Base-by-base conservation (phyloP, 495 filamentous ascomycete genomes). In the Cenococcum geophilum region DNA sequence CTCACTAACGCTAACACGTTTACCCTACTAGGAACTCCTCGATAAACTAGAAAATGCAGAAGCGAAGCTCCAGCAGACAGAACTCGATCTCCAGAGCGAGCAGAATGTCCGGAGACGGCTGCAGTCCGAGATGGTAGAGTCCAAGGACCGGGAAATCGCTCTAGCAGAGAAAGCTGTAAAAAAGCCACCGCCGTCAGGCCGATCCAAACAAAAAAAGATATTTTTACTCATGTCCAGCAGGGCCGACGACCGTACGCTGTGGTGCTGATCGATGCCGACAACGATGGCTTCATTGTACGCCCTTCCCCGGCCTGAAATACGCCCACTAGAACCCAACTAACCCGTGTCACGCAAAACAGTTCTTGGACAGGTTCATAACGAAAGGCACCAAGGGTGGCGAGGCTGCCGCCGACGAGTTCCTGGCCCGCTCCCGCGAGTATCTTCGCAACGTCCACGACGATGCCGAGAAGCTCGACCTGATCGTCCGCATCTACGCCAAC, bases 401-500 rank as follows among this genome's bases (percentile, higher is more conserved):
- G 54, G 57, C 55, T 27, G 73, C 76, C 1, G 75, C 75, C 0
- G 68, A 76, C 18, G 73, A 76, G 37, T 62, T 79, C 4, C 66
- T 68, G 12, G 52, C 56, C 16, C 67, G 69, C 27, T 57, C 71
- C 21, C 70, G 70, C 50, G 62, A 74, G 45, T 71, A 78, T 58
- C 49, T 76, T 16, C 56, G 64, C 27, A 56, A 58, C 9, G 53
- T 73, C 1, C 63, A 64, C n/a, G 62, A 70, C 23, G 60, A 70
- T 52, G 52, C 68, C 32, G 65, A 72, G 6, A 61, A 67, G 4
- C 55, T 75, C 1, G 72, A 74, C 23, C 53, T 78, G 23, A 40
- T 74, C 20, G 72, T 74, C 34, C 71, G 74, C 45, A 71, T 73
- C 9, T 79, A 72, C 62, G 73, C 73, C 0, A 74, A 75, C 61